phyloP scores from a whole-genome alignment of 2,329 filamentous ascomycete species.

The Cercospora sp. region DNA sequence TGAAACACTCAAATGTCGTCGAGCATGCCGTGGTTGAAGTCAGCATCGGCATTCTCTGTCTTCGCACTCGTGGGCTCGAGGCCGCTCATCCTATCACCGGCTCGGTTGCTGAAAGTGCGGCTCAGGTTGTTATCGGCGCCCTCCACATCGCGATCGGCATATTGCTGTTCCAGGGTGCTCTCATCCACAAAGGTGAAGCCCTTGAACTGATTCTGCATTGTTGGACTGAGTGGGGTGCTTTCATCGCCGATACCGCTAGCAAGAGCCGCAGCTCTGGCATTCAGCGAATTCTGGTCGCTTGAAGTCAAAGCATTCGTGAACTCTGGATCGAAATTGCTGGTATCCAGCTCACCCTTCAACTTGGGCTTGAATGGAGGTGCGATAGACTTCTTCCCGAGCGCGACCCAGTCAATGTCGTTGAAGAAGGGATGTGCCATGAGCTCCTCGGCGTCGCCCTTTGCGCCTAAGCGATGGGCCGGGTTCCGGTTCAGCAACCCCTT shows the following conservation, averaged over 20 bases:
- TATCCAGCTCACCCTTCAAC: constrained; percentile 91
- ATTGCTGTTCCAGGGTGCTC: constrained; percentile 86
- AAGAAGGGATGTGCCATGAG: constrained; percentile 95
- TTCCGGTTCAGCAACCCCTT: constrained; percentile 97
- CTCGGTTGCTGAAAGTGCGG: constrained; percentile 41
- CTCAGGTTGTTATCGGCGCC: constrained; percentile 35
- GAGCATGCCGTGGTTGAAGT: constrained; percentile 50
- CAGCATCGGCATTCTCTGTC: constrained; percentile 46
- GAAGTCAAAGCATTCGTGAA: constrained; percentile 93
- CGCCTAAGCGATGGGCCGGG: constrained; percentile 90
- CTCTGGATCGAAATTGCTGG: constrained; percentile 97
- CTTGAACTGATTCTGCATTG: constrained; percentile 96
- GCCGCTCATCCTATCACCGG: constrained; percentile 55
- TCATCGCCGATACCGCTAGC: constrained; percentile 78
- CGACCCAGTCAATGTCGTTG: constrained; percentile 87
- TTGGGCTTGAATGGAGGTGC: constrained; percentile 97
- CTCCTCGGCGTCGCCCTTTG: constrained; percentile 87
- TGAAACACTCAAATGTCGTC: constrained; percentile 37
- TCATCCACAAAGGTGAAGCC: constrained; percentile 99
- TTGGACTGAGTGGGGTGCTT: constrained; percentile 89
- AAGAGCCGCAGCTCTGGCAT: constrained; percentile 83
- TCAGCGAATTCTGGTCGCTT: constrained; percentile 79
- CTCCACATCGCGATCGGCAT: constrained; percentile 50
- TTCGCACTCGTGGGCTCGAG: constrained; percentile 43
- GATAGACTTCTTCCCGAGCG: constrained; percentile 83